Conservation (phyloP, 306 rosid species). For the Cicer chorassanicum region DNA sequence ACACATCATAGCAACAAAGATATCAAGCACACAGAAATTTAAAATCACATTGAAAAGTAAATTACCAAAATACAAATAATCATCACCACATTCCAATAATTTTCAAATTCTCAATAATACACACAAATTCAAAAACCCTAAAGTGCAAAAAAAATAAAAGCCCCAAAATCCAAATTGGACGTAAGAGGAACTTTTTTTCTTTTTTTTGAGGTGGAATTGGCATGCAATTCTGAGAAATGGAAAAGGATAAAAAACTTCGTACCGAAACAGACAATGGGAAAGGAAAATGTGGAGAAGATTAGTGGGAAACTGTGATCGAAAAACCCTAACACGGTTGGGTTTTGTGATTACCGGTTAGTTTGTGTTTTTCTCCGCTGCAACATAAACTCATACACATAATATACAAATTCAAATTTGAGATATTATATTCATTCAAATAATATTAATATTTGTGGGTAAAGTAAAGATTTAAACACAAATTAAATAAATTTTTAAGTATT, state of each 20-base stretch:
- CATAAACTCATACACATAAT: too few relatives aligned
- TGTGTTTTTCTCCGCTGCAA: too few relatives aligned
- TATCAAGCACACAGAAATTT: not conserved
- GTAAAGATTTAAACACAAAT: too few relatives aligned
- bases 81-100: slow-evolving; percentile 5
- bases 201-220: not conserved
- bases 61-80: slow-evolving; percentile 26
- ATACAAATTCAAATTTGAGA: too few relatives aligned
- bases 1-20: not conserved
- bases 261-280: slow-evolving; percentile 2
- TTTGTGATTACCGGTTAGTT: not conserved
- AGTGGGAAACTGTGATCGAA: not conserved
- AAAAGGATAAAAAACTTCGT: slow-evolving; percentile 5
- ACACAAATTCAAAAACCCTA: not conserved
- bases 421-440: too few relatives aligned
- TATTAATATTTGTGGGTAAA: too few relatives aligned
- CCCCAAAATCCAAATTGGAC: not conserved
- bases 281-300: not conserved
- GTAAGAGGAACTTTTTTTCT: not conserved
- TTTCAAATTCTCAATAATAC: slow-evolving; percentile 8
- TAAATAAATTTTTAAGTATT: too few relatives aligned
- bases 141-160: not conserved
- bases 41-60: not conserved
- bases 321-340: slow-evolving; percentile 40
- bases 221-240: slow-evolving; percentile 11